These are phyloP conservation scores for Paecilomyces formosus DNA, from an alignment of 2,329 filamentous ascomycete genomes.

Conservation along the genomic window DNA sequence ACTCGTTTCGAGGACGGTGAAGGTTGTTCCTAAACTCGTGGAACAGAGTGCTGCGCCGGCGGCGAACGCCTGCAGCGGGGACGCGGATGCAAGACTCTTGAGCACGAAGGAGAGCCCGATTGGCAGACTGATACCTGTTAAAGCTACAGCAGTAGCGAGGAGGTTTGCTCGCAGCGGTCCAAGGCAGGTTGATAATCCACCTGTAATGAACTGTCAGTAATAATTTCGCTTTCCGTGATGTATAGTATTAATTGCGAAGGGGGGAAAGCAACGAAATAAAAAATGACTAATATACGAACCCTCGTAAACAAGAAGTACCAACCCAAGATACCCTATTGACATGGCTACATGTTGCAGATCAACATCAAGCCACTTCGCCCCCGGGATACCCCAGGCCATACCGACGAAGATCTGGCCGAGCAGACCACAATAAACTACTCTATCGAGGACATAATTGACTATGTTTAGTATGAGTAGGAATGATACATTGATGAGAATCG, in stretches of 20 bases:
- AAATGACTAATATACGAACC: conserved; percentile 30
- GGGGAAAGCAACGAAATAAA: background rate
- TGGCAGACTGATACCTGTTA: conserved; percentile 57
- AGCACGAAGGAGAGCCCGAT: conserved; percentile 61
- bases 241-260: no score
- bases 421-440: conserved; percentile 59
- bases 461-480: conserved; percentile 59
- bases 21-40: conserved; percentile 66
- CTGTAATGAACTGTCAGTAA: background rate
- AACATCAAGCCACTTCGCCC: conserved; percentile 50
- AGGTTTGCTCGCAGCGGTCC: conserved; percentile 53
- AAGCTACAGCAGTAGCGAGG: conserved; percentile 49
- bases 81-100: conserved; percentile 40
- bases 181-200: conserved; percentile 50
- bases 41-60: conserved; percentile 67
- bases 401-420: conserved; percentile 66
- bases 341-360: conserved; percentile 50
- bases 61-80: conserved; percentile 58
- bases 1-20: conserved; percentile 57
- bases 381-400: conserved; percentile 62
- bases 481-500: conserved; percentile 53
- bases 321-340: conserved; percentile 63
- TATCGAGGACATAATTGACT: conserved; percentile 51
- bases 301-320: conserved; percentile 67
- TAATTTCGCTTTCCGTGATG: background rate